Percentiles rank a stretch among this genome's conserved stretches.
These are phyloP conservation scores for Stylosanthes scabra DNA, from an alignment of 331 rosid genomes.

Conservation along the genomic window DNA sequence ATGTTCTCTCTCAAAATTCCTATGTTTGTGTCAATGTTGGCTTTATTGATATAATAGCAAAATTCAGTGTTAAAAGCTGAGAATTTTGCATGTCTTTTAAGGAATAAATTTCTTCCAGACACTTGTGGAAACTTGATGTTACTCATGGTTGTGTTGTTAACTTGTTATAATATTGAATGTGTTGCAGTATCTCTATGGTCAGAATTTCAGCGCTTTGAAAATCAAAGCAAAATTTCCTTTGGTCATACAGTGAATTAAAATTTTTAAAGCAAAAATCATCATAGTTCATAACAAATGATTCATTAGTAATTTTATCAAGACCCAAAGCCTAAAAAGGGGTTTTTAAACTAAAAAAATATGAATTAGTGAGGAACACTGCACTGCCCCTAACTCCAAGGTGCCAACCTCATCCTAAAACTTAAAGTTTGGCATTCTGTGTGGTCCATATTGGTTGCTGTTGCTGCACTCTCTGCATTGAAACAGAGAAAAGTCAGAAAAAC, in stretches of 20 bases:
- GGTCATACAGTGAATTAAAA: background rate
- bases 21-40: constrained; percentile 11
- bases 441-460: constrained; percentile 31
- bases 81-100: background rate
- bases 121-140: constrained; percentile 10
- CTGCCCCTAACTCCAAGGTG: background rate
- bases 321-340: too few species aligned
- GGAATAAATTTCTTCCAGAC: background rate
- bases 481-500: background rate
- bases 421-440: constrained; percentile 6
- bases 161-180: background rate
- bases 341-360: background rate
- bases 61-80: constrained; percentile 14
- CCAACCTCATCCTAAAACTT: constrained; percentile 17
- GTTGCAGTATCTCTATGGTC: background rate
- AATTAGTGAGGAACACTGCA: background rate
- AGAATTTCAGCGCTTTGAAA: background rate
- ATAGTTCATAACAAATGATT: background rate
- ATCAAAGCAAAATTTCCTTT: background rate
- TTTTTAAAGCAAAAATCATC: background rate
- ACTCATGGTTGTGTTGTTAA: constrained; percentile 3
- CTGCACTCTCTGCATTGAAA: background rate
- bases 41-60: constrained; percentile 22
- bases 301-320: background rate
- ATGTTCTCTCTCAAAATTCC: background rate